Base-by-base conservation (phyloP, 805 yeast genomes). In the Clavispora carvajalis region DNA sequence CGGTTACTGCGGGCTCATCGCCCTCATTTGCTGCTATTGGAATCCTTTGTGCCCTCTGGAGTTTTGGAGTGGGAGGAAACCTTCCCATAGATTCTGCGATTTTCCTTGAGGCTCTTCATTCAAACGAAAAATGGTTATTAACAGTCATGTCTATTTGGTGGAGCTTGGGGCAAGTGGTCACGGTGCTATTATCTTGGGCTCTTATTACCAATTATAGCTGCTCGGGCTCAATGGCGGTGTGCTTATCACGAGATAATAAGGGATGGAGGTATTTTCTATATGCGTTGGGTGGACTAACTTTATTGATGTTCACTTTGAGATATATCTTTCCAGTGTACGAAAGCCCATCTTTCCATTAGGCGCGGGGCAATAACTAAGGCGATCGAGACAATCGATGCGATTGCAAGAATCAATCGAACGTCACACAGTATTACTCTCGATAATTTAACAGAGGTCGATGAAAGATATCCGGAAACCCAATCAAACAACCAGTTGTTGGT, bases 181-280 rank as follows among this genome's bases (percentile, higher is more conserved):
- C 51, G 8, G 50, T 44, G 7, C 44, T 47, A 4, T 37, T 49
- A 4, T 42, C 51, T 17, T 47, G 51, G 51, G 49, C 45, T 15
- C 37, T 49, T n/a, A 43, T 49, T 15, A 34, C 51, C 15, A 49
- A 45, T 23, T 47, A 30, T 24, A 39, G 45, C 31, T 49, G 53
- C 36, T 13, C 34, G 4, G 48, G 38, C 29, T 17, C 25, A 16
- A 24, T 31, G 11, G 18, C 36, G 30, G 40, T 34, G 7, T 79
- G 85, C 54, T 63, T 65, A 22, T 63, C 74, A 8, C 42, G 51
- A 11, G 54, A 62, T 25, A 79, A 79, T 56, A 68, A 72, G 60
- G 85, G 85, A 38, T 79, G 85, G 84, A 59, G 85, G 51, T 79
- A 79, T 56, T 63, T 69, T 36, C 62, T 68, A 46, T 69, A 70